Conservation (phyloP, 139 green algal genomes). For the Ulvella scutata region DNA sequence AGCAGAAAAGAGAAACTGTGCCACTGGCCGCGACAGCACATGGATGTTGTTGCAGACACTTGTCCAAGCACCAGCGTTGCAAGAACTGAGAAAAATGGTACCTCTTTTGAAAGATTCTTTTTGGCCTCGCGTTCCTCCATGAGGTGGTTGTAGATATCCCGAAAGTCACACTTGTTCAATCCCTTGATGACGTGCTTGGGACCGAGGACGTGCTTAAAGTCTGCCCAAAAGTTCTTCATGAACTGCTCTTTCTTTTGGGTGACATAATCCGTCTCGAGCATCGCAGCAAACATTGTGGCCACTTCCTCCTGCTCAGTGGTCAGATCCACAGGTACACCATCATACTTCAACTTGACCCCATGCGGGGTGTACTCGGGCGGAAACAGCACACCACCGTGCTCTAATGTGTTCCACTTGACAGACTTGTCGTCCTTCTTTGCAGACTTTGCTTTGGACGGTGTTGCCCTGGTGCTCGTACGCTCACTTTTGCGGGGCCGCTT, state of each 20-base stretch:
- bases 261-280: conserved; percentile 95
- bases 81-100: conserved; percentile 7
- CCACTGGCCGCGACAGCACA: not conserved
- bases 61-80: not conserved
- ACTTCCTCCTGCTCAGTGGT: conserved; percentile 77
- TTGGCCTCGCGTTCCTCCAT: conserved; percentile 81
- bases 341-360: conserved; percentile 93
- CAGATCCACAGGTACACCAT: conserved; percentile 76
- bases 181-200: conserved; percentile 71
- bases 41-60: not conserved
- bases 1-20: no score
- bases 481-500: not conserved
- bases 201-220: conserved; percentile 77
- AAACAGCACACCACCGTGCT: conserved; percentile 89
- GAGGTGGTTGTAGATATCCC: conserved; percentile 79
- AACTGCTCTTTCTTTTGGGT: conserved; percentile 62
- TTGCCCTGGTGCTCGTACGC: not conserved
- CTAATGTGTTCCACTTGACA: conserved; percentile 79
- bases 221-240: conserved; percentile 92
- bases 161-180: conserved; percentile 91
- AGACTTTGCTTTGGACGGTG: conserved; percentile 5
- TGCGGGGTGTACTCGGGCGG: conserved; percentile 70
- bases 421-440: not conserved
- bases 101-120: conserved; percentile 80
- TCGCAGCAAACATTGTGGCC: conserved; percentile 88